Evolutionary conservation across 129 eudicot species (phyloP), one percentile per base, ranked within the genome.

Genomic region (Lactuca sativa): DNA sequence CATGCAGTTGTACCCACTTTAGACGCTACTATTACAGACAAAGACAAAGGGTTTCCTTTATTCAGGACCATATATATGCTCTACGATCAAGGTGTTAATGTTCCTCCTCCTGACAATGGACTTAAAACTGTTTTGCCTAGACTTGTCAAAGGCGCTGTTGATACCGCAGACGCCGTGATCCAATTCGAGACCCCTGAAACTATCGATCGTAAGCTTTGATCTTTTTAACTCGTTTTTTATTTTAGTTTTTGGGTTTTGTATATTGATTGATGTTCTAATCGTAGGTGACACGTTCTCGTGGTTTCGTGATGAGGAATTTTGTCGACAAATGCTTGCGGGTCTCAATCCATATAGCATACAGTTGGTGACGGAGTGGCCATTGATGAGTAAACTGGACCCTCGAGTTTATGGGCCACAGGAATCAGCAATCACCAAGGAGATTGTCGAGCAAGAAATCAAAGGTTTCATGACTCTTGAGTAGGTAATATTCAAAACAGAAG

Each of bases 331-430:
- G 30, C 30, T 25, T 25, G 30, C 30, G 30, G 30, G 30, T 86
- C 84, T 75, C 78, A 32, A 41, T 49, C 49, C 65, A 32, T 12
- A 16, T 13, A 44, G 18, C 74, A 69, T 48, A 9, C 36, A 76
- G 15, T 25, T 51, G 54, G 10, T 70, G 30, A 74, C 82, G 90
- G 89, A 90, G 82, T 90, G 95, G 97, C 95, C 97, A n/a, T 37
- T 90, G 67, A 84, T 65, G 70, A 90, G 97, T 56, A 62, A 66
- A 11, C 80, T 64, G 88, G 97, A 32, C 79, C 97, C 32, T 74
- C 86, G 1, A 25, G 30, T 25, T 25, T 25, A 25, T 25, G 30
- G 30, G 30, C 30, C 30, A 25, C 30, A 25, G 7, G 95, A 87
- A 76, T 86, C 97, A 43, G 89, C 77, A 44, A 82, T 90, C 48